Percentiles rank a stretch among this genome's conserved stretches.
phyloP scores from a whole-genome alignment of 331 rosid species.

The Saraca asoca region DNA sequence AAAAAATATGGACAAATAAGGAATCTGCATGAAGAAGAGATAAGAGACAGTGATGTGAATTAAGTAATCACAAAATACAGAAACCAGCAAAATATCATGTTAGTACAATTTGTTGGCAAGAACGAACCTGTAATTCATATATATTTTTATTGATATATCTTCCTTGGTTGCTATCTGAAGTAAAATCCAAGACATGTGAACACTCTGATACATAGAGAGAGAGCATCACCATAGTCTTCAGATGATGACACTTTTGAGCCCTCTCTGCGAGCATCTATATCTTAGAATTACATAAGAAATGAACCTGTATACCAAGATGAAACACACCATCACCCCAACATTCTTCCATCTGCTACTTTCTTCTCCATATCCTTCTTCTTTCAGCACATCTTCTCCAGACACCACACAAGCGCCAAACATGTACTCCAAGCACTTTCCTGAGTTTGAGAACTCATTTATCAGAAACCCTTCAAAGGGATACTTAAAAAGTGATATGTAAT shows the following conservation, averaged over 20 bases:
- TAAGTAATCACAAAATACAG: slow-evolving; percentile 40
- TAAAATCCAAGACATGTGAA: slow-evolving; percentile 81
- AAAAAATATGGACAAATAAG: slow-evolving; percentile 10
- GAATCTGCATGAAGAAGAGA: slow-evolving; percentile 36
- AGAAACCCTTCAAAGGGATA: slow-evolving; percentile 97
- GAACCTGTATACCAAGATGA: slow-evolving; percentile 88
- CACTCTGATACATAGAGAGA: slow-evolving; percentile 30
- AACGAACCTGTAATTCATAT: slow-evolving; percentile 39
- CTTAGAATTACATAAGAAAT: slow-evolving; percentile 83
- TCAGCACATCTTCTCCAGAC: slow-evolving; percentile 72
- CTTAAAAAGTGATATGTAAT: slow-evolving; percentile 82
- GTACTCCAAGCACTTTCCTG: slow-evolving; percentile 75
- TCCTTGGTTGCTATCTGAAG: slow-evolving; percentile 47
- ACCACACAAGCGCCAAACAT: slow-evolving; percentile 70
- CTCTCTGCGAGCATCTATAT: slow-evolving; percentile 67
- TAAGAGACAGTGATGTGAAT: slow-evolving; percentile 33
- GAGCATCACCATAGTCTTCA: slow-evolving; percentile 33
- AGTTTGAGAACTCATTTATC: slow-evolving; percentile 81
- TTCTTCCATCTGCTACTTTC: slow-evolving; percentile 80
- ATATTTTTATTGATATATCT: slow-evolving; percentile 43
- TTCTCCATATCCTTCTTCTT: slow-evolving; percentile 87
- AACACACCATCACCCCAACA: slow-evolving; percentile 70
- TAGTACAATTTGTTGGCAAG: slow-evolving; percentile 53
- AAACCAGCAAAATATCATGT: slow-evolving; percentile 42
- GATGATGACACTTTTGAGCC: slow-evolving; percentile 43